Percentiles rank a stretch among this genome's conserved stretches.
phyloP scores from a whole-genome alignment of 2,329 filamentous ascomycete genomes.

The Sordariomycetes sp. region DNA sequence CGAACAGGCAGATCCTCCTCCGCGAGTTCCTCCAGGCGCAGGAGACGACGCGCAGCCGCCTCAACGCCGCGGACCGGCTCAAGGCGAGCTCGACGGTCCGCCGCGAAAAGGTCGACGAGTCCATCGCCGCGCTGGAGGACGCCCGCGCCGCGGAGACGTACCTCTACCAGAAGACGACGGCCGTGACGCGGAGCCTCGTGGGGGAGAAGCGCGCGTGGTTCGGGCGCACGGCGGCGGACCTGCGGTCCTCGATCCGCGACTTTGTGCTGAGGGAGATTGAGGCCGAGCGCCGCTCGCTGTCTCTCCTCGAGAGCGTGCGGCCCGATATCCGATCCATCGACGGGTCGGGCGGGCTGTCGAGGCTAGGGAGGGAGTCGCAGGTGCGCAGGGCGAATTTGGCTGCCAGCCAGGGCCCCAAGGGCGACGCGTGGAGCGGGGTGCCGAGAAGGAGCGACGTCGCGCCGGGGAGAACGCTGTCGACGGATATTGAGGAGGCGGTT shows the following conservation, averaged over 20 bases:
- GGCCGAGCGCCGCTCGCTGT: conserved; percentile 80
- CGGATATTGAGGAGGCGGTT: conserved; percentile 30
- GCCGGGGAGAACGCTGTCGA: conserved; percentile 62
- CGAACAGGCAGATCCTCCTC: conserved; percentile 91
- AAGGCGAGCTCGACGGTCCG: conserved; percentile 79
- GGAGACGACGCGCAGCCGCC: conserved; percentile 67
- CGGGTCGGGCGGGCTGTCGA: conserved; percentile 74
- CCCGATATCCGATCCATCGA: conserved; percentile 92
- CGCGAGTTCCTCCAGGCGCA: conserved; percentile 89
- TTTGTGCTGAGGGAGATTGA: conserved; percentile 93
- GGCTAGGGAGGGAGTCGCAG: conserved; percentile 74
- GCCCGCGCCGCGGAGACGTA: conserved; percentile 71
- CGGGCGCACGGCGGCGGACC: conserved; percentile 68
- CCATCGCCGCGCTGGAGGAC: conserved; percentile 82
- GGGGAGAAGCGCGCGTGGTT: conserved; percentile 89
- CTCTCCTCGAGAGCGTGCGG: conserved; percentile 84
- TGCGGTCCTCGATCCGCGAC: conserved; percentile 74
- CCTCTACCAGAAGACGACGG: conserved; percentile 71
- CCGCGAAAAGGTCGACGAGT: conserved; percentile 93
- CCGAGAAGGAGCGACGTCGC: conserved; percentile 59
- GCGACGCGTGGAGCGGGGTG: conserved; percentile 96
- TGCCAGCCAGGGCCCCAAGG: conserved; percentile 87
- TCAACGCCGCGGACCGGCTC: conserved; percentile 75
- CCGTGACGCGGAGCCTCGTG: conserved; percentile 80
- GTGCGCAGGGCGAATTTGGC: conserved; percentile 61